Base-by-base conservation (phyloP, 1,284 basidiomycete species). In the Wolfiporia cocos region DNA sequence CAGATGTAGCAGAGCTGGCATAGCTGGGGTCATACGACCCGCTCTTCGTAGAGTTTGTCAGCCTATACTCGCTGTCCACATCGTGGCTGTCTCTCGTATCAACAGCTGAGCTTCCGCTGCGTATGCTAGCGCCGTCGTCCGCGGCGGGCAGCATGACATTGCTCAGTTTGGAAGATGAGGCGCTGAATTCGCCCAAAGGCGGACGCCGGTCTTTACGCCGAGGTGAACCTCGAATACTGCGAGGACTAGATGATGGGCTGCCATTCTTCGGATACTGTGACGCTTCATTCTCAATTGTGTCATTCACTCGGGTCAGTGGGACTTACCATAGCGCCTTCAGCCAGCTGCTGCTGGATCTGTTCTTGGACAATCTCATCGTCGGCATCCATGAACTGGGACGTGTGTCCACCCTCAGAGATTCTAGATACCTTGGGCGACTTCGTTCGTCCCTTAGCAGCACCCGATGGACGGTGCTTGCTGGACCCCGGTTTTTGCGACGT, bases 321-420 rank as follows among this genome's bases (percentile, higher is more conserved):
- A 32, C 20, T 30, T 57, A 87, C 84, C 50, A 84, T 70, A 44
- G 80, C 80, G 19, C 89, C 87, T 39, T 80, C 81, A 26, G 77
- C 84, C 33, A 94, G 63, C 47, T 87, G 84, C 49, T 86, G 79
- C 55, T 92, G 86, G 37, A 93, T 85, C 58, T 92, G 88, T 51
- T 85, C 81, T 50, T 86, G 76, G 4, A 87, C 89, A 47, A 82
- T 73, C n/a, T 82, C 86, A 46, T 93, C 92, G 49, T 92, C 87
- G 4, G 91, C 92, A 59, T 93, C 91, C 78, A 89, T 82, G 56
- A 94, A 94, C 55, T 93, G 92, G 5, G 88, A 92, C 1, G 74
- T 70, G 7, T 76, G 76, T 17, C 76, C 76, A 51, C 64, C 70
- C 34, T 73, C 75, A 3, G 77, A 73, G 42, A 63, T 55, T 43